Conservation (phyloP, 805 yeast species). For the Candida golubevii region DNA sequence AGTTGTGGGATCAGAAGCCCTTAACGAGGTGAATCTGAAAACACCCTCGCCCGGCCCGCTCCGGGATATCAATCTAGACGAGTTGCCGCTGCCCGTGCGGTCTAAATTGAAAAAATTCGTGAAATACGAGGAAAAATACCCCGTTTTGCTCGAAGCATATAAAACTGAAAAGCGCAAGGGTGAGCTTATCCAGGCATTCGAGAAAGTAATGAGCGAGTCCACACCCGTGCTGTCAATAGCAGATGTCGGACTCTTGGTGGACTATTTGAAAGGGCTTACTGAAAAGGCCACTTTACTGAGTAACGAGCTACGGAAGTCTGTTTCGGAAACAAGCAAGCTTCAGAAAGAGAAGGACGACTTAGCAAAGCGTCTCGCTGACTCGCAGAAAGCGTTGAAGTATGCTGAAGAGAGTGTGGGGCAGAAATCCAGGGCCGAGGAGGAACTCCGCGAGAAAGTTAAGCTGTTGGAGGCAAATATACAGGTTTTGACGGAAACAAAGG, state of each 20-base stretch:
- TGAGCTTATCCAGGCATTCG: slow-evolving; percentile 58
- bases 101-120: slow-evolving; percentile 67
- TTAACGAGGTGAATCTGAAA: neutral
- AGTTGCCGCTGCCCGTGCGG: slow-evolving; percentile 53
- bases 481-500: neutral
- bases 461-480: neutral
- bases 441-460: slow-evolving; percentile 1
- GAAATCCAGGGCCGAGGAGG: slow-evolving; percentile 5
- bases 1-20: neutral
- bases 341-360: slow-evolving; percentile 10
- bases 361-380: slow-evolving; percentile 9
- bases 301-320: slow-evolving; percentile 56
- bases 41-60: slow-evolving; percentile 9
- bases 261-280: slow-evolving; percentile 60
- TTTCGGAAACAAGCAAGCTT: slow-evolving; percentile 23
- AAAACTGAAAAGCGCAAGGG: slow-evolving; percentile 69
- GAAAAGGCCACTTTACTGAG: slow-evolving; percentile 58
- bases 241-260: slow-evolving; percentile 67
- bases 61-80: slow-evolving; percentile 29
- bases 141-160: slow-evolving; percentile 78
- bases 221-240: slow-evolving; percentile 77
- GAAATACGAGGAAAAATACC: slow-evolving; percentile 90
- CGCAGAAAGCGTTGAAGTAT: slow-evolving; percentile 14
- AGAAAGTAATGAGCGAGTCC: slow-evolving; percentile 64
- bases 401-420: slow-evolving; percentile 14